A percentile compares a stretch with the other conserved stretches of the same genome.
Conservation (phyloP, 768 basidiomycete species). For the Candolleomyces efflorescens region DNA sequence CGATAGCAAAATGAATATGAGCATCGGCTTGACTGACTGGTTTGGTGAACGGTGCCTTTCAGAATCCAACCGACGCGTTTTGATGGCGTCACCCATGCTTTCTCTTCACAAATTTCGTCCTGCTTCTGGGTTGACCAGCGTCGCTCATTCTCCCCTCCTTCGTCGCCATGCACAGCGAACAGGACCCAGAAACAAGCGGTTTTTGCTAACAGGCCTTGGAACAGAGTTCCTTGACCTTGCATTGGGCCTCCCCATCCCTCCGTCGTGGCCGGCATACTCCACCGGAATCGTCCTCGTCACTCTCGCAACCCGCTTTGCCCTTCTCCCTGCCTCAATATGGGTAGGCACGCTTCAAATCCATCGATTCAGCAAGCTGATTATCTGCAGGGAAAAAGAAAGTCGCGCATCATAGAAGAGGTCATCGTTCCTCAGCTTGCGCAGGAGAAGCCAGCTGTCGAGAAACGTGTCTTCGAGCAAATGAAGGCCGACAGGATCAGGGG, state of each 20-base stretch:
- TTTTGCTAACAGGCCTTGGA: conserved; percentile 37
- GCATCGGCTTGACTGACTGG: neutral
- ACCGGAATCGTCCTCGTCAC: conserved; percentile 72
- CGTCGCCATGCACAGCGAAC: conserved; percentile 11
- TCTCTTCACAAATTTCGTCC: conserved; percentile 9
- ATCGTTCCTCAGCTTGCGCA: conserved; percentile 54
- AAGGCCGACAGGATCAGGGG: conserved; percentile 49
- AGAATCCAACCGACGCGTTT: neutral
- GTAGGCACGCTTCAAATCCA: conserved; percentile 33
- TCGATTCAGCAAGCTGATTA: conserved; percentile 9
- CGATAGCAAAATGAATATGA: too few species aligned
- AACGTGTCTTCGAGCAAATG: conserved; percentile 49
- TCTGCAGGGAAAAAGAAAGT: conserved; percentile 54
- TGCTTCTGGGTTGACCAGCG: neutral
- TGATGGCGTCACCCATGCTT: conserved; percentile 8
- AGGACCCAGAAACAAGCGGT: conserved; percentile 14
- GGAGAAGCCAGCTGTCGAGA: conserved; percentile 39
- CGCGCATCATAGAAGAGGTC: conserved; percentile 55
- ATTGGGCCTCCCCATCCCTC: conserved; percentile 66
- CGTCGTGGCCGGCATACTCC: conserved; percentile 66
- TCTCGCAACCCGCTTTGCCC: conserved; percentile 51
- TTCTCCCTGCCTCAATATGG: conserved; percentile 76
- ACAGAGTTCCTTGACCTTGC: conserved; percentile 77
- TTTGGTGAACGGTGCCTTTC: neutral
- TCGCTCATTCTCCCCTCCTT: neutral